Percentiles rank a stretch among this genome's conserved stretches.
Conservation (phyloP, 768 basidiomycete genomes). For the Lactarius tabidus region DNA sequence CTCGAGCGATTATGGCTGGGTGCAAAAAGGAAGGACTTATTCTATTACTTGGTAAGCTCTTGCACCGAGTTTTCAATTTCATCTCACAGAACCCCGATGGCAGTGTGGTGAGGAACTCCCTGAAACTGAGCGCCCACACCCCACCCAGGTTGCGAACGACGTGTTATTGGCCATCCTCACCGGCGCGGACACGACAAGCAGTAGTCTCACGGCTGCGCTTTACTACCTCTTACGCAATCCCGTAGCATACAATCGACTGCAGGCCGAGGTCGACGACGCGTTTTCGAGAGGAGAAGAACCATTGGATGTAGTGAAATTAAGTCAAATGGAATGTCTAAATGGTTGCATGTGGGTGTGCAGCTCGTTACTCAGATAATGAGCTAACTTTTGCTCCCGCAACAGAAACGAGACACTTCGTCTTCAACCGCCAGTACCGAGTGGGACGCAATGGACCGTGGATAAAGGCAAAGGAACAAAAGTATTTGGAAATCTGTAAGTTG, state of each 20-base stretch:
- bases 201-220: background rate
- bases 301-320: background rate
- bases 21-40: slow-evolving; percentile 33
- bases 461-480: background rate
- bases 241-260: background rate
- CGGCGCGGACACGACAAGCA: background rate
- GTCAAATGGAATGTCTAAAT: slow-evolving; percentile 7
- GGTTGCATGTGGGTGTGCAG: slow-evolving; percentile 3
- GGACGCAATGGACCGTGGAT: background rate
- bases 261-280: background rate
- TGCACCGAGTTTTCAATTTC: background rate
- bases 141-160: background rate
- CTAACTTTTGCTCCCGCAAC: background rate
- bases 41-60: slow-evolving; percentile 36
- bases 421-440: background rate
- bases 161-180: background rate
- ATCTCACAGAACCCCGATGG: background rate
- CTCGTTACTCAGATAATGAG: background rate
- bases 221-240: background rate
- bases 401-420: background rate
- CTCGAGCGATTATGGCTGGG: background rate
- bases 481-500: background rate
- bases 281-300: slow-evolving; percentile 5
- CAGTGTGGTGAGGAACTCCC: background rate
- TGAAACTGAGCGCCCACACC: background rate